Conservation (phyloP, 2,329 filamentous ascomycete species). For the Magnaporthales sp. region DNA sequence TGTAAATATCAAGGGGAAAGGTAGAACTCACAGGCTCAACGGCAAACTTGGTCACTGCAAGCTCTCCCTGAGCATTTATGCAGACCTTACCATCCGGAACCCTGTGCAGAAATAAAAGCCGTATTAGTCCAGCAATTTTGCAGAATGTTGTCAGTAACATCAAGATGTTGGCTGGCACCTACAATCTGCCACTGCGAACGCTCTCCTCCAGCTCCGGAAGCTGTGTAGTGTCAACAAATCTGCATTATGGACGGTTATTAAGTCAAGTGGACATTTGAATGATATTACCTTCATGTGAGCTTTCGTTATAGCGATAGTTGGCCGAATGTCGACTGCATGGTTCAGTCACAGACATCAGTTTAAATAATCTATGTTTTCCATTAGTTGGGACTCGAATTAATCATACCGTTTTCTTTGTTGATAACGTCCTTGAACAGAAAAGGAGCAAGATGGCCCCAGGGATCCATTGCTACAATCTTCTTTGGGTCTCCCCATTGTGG, state of each 20-base stretch:
- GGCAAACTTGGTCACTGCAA: slow-evolving; percentile 92
- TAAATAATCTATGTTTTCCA: background rate
- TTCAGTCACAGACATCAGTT: background rate
- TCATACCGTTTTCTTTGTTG: slow-evolving; percentile 58
- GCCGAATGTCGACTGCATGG: slow-evolving; percentile 76
- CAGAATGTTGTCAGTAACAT: background rate
- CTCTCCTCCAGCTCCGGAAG: slow-evolving; percentile 90
- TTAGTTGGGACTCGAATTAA: background rate
- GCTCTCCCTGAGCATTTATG: slow-evolving; percentile 74
- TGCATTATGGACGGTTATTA: background rate
- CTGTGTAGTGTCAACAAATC: slow-evolving; percentile 19
- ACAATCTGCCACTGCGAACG: slow-evolving; percentile 69
- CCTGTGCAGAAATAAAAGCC: slow-evolving; percentile 19
- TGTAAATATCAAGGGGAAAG: slow-evolving; percentile 12
- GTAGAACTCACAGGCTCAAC: slow-evolving; percentile 71
- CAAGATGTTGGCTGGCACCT: slow-evolving; percentile 9
- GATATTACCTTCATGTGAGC: slow-evolving; percentile 71
- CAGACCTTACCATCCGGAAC: slow-evolving; percentile 81
- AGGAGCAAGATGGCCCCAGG: slow-evolving; percentile 77
- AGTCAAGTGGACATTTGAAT: background rate
- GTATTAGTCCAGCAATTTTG: background rate
- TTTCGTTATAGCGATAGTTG: slow-evolving; percentile 84
- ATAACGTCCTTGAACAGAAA: slow-evolving; percentile 77
- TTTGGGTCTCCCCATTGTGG: slow-evolving; percentile 81
- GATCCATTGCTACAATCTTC: slow-evolving; percentile 98